These are phyloP conservation scores for Botryotinia narcissicola DNA, from an alignment of 2,329 filamentous ascomycete species.

Conservation along the genomic window DNA sequence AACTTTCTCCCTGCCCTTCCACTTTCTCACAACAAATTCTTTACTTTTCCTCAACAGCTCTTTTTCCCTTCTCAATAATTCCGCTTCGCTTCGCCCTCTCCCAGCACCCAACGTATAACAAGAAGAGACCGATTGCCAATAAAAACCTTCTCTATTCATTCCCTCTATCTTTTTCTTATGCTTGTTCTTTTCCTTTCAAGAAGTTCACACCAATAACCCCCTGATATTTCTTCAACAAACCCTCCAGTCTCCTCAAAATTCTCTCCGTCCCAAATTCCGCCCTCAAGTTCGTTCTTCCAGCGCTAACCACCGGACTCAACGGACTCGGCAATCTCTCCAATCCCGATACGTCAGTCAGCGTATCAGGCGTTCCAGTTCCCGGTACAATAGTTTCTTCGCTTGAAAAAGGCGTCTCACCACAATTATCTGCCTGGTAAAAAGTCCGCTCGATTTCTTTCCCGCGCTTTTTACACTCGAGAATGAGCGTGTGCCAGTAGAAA, in stretches of 20 bases:
- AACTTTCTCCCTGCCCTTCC: not conserved
- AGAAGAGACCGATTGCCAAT: slow-evolving; percentile 10
- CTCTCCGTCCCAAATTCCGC: not conserved
- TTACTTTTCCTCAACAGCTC: slow-evolving; percentile 10
- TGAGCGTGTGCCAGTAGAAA: slow-evolving; percentile 12
- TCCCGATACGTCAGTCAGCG: not conserved
- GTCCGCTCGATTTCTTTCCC: not conserved
- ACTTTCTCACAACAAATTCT: slow-evolving; percentile 6
- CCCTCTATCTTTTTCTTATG: not conserved
- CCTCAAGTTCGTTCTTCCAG: not conserved
- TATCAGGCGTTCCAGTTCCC: not conserved
- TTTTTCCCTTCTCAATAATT: slow-evolving; percentile 7
- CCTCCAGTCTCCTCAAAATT: not conserved
- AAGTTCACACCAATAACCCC: not conserved
- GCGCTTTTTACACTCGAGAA: not conserved
- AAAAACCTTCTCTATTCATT: slow-evolving; percentile 14
- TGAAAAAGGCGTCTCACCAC: slow-evolving; percentile 12
- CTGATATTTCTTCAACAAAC: slow-evolving; percentile 1
- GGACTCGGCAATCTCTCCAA: not conserved
- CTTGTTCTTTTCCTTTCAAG: not conserved
- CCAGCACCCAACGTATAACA: slow-evolving; percentile 4
- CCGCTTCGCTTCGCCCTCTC: not conserved
- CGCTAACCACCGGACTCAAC: not conserved
- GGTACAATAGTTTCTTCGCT: slow-evolving; percentile 15
- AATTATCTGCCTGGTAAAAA: slow-evolving; percentile 3